Conservation (phyloP, 768 basidiomycete genomes). For the Termitomyces sp. region DNA sequence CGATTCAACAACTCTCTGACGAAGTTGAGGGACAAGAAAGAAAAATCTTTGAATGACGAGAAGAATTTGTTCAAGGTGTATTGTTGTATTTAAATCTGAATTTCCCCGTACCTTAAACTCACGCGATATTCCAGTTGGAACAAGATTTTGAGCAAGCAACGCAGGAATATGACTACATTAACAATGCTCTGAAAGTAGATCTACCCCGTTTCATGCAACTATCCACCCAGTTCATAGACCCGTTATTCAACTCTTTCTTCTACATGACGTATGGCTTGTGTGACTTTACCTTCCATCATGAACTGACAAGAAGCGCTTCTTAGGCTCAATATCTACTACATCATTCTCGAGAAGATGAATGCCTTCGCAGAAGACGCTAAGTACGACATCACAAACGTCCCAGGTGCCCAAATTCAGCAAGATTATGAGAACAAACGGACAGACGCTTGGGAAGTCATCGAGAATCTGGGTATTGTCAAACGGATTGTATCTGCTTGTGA, state of each 20-base stretch:
- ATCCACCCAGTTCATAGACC: slow-evolving; percentile 88
- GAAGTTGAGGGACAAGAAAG: slow-evolving; percentile 97
- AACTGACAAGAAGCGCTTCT: slow-evolving; percentile 4
- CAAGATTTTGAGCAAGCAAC: slow-evolving; percentile 94
- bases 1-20: slow-evolving; percentile 94
- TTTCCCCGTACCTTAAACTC: slow-evolving; percentile 14
- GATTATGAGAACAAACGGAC: slow-evolving; percentile 83
- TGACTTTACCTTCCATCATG: neutral
- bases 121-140: slow-evolving; percentile 58
- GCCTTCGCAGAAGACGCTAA: slow-evolving; percentile 77
- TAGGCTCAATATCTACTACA: slow-evolving; percentile 91
- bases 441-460: slow-evolving; percentile 77
- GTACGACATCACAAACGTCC: slow-evolving; percentile 66
- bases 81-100: slow-evolving; percentile 2
- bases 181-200: slow-evolving; percentile 86
- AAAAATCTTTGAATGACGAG: slow-evolving; percentile 93
- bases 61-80: slow-evolving; percentile 93
- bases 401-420: slow-evolving; percentile 66
- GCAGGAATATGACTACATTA: slow-evolving; percentile 93
- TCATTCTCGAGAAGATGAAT: slow-evolving; percentile 92
- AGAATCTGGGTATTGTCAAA: slow-evolving; percentile 79
- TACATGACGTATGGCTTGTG: slow-evolving; percentile 88
- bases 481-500: slow-evolving; percentile 82
- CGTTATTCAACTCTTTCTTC: slow-evolving; percentile 97
- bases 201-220: slow-evolving; percentile 91